phyloP scores from a whole-genome alignment of 2,329 filamentous ascomycete genomes.

The Exserohilum turcica region DNA sequence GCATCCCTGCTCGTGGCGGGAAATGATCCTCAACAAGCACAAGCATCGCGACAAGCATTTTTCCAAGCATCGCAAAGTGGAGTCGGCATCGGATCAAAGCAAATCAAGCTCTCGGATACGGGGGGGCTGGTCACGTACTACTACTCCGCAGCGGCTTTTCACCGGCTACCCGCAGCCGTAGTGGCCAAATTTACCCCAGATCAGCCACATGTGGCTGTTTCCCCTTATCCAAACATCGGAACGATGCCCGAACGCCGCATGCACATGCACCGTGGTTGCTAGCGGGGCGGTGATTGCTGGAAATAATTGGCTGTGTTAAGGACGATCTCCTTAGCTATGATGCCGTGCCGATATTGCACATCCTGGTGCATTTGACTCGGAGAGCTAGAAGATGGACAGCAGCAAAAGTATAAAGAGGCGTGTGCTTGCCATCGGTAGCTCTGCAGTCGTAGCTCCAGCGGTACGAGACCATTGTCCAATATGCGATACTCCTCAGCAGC shows the following conservation, averaged over 20 bases:
- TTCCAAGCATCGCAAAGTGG: background rate
- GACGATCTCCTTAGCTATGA: background rate
- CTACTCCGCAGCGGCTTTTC: background rate
- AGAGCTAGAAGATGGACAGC: background rate
- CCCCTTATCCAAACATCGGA: background rate
- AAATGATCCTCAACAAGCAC: no score
- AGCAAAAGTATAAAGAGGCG: background rate
- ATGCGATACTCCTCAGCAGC: constrained; percentile 4
- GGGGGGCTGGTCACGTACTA: background rate
- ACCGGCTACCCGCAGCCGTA: background rate
- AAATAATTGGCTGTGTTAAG: background rate
- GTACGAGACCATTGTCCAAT: background rate
- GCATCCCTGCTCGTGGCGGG: background rate
- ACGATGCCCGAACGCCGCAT: no score
- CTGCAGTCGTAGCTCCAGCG: background rate
- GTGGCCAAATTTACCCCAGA: background rate
- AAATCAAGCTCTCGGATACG: background rate
- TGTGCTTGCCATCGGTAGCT: background rate
- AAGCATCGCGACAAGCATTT: no score
- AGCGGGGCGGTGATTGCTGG: background rate
- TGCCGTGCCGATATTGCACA: background rate
- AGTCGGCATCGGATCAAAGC: background rate
- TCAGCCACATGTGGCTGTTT: background rate
- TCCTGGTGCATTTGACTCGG: background rate
- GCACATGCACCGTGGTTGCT: background rate